These are phyloP conservation scores for Nicotiana paniculata DNA, from an alignment of 257 asterid species.

Conservation along the genomic window DNA sequence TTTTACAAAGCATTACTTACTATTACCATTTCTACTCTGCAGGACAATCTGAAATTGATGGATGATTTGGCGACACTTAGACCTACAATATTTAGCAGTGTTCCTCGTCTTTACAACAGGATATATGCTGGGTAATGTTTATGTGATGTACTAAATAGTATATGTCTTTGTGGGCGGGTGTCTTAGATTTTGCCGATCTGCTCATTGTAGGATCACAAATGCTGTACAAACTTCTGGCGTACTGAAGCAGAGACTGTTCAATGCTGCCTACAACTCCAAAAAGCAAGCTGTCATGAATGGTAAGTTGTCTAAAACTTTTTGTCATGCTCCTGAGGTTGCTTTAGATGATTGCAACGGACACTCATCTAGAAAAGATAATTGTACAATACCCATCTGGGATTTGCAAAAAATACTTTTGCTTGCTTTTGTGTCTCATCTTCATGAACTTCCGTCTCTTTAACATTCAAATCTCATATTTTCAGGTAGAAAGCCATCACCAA, in stretches of 20 bases:
- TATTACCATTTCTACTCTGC: slow-evolving; percentile 20
- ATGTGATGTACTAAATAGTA: slow-evolving; percentile 4
- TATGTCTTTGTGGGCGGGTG: slow-evolving; percentile 6
- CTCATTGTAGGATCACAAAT: slow-evolving; percentile 52
- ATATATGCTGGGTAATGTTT: slow-evolving; percentile 82
- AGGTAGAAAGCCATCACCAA: slow-evolving; percentile 90
- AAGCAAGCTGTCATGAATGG: slow-evolving; percentile 86
- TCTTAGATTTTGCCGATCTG: slow-evolving; percentile 14
- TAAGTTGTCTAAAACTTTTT: slow-evolving; percentile 21
- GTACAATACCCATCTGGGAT: not conserved
- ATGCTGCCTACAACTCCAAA: slow-evolving; percentile 89
- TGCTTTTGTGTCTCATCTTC: not conserved
- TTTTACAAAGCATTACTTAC: not conserved
- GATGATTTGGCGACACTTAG: slow-evolving; percentile 85
- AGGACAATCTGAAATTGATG: slow-evolving; percentile 90
- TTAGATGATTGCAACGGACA: not conserved
- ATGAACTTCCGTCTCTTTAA: not conserved
- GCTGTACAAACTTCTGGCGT: slow-evolving; percentile 81
- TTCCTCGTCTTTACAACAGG: slow-evolving; percentile 96
- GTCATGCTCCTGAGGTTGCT: slow-evolving; percentile 1
- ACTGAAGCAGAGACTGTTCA: slow-evolving; percentile 74
- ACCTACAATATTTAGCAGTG: slow-evolving; percentile 93
- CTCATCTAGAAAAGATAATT: not conserved
- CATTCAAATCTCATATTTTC: slow-evolving; percentile 1
- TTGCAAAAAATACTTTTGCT: not conserved